These are phyloP conservation scores for Ilyonectria mors-panacis DNA, from an alignment of 2,329 filamentous ascomycete genomes.

Conservation along the genomic window DNA sequence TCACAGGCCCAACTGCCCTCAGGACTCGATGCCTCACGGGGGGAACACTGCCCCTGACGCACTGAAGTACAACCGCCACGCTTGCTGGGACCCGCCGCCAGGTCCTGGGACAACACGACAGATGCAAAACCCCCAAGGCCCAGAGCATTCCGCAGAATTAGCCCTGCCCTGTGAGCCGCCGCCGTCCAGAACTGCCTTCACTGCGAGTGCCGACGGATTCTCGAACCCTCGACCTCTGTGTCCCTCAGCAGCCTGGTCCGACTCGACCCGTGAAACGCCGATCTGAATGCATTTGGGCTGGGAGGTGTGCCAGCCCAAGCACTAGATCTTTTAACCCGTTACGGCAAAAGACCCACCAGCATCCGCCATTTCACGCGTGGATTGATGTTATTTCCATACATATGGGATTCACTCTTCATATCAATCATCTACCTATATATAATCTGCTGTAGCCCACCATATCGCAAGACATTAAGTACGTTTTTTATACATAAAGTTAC, in stretches of 20 bases:
- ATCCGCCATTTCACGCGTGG: not conserved
- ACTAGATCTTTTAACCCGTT: not conserved
- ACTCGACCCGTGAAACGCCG: not conserved
- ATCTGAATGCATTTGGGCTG: constrained; percentile 1
- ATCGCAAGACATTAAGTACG: no score
- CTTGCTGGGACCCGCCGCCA: no score
- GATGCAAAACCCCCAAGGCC: not conserved
- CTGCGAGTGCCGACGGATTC: not conserved
- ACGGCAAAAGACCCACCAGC: not conserved
- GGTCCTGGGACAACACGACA: not conserved
- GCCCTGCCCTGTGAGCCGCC: constrained; percentile 1
- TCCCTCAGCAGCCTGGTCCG: not conserved
- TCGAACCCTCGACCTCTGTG: not conserved
- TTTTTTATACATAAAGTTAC: no score
- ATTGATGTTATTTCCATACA: not conserved
- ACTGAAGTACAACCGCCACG: not conserved
- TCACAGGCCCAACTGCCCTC: no score
- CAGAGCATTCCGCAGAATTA: not conserved
- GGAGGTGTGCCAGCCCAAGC: constrained; percentile 11
- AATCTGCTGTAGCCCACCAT: not conserved
- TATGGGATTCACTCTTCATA: not conserved
- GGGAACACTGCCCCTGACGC: not conserved
- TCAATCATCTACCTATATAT: no score
- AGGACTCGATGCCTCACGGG: no score
- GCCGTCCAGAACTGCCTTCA: not conserved